phyloP scores from a whole-genome alignment of 2,329 filamentous ascomycete species.

The Aureobasidium sp. region DNA sequence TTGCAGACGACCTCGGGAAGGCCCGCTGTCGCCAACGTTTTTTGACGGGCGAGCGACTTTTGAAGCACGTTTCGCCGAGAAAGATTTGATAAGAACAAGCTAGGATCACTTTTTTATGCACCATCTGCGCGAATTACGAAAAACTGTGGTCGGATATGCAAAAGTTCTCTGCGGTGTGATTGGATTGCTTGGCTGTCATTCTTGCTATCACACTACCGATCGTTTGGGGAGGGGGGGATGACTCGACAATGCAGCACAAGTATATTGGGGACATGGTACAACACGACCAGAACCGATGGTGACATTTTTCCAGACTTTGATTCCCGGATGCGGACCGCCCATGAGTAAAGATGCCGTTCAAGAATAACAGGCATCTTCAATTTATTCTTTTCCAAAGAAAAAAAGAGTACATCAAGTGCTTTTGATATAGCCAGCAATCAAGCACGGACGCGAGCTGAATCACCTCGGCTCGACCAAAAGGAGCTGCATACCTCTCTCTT shows the following conservation, averaged over 20 bases:
- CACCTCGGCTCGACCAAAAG: constrained; percentile 12
- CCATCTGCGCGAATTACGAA: constrained; percentile 11
- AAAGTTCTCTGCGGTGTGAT: constrained; percentile 8
- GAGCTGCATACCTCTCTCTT: constrained; percentile 9
- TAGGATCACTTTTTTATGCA: constrained; percentile 3
- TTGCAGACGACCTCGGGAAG: neutral
- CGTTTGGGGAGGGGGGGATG: constrained; percentile 5
- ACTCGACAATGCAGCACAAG: constrained; percentile 9
- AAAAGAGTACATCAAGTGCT: neutral
- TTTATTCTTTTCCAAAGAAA: neutral
- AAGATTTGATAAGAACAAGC: constrained; percentile 10
- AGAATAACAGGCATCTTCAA: neutral
- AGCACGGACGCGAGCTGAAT: constrained; percentile 6
- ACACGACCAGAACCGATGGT: constrained; percentile 2
- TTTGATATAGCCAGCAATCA: neutral
- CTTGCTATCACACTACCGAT: constrained; percentile 10
- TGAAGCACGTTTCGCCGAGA: constrained; percentile 6
- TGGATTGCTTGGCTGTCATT: neutral
- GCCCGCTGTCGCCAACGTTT: neutral
- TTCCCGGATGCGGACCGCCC: neutral
- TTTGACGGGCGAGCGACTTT: neutral
- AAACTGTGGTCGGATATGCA: neutral
- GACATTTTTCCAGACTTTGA: neutral
- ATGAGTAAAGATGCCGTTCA: neutral
- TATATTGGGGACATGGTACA: constrained; percentile 10